These are phyloP conservation scores for Candida sithepensis DNA, from an alignment of 805 yeast species.

Conservation along the genomic window DNA sequence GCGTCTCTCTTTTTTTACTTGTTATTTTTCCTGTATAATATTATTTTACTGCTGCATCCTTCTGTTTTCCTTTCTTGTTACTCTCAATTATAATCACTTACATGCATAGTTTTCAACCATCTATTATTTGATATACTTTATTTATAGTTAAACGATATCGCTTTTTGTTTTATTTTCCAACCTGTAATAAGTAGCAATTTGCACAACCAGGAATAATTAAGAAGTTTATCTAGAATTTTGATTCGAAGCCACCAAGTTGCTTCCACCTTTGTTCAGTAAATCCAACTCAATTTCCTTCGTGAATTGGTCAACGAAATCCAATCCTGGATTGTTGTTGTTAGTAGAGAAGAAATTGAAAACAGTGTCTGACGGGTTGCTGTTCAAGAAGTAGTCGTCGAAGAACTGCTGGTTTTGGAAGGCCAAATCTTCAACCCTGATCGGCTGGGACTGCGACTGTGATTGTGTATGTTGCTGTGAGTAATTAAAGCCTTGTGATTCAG, in stretches of 20 bases:
- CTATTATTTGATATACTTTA: too few species aligned
- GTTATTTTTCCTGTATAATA: neutral
- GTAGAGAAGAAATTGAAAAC: constrained; percentile 48
- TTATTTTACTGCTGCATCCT: too few species aligned
- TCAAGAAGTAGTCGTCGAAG: constrained; percentile 30
- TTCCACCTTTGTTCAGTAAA: constrained; percentile 34
- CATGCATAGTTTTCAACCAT: too few species aligned
- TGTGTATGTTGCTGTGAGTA: neutral
- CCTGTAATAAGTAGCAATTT: too few species aligned
- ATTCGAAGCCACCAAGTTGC: neutral
- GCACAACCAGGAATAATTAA: too few species aligned
- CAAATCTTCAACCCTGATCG: constrained; percentile 7
- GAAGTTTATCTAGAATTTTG: neutral
- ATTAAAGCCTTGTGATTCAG: neutral
- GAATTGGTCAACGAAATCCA: constrained; percentile 71
- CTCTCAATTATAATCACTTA: too few species aligned
- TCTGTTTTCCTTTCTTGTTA: too few species aligned
- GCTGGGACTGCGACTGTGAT: neutral
- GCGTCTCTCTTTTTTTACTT: too few species aligned
- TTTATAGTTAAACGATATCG: too few species aligned
- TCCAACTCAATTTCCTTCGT: constrained; percentile 76
- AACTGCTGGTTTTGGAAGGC: constrained; percentile 24
- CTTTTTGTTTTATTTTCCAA: too few species aligned
- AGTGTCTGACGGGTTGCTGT: constrained; percentile 32
- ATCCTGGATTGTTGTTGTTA: constrained; percentile 47